Evolutionary conservation across 106 monocot genomes (phyloP), one percentile per base, ranked within the genome.

Genomic region (Vanilla planifolia): DNA sequence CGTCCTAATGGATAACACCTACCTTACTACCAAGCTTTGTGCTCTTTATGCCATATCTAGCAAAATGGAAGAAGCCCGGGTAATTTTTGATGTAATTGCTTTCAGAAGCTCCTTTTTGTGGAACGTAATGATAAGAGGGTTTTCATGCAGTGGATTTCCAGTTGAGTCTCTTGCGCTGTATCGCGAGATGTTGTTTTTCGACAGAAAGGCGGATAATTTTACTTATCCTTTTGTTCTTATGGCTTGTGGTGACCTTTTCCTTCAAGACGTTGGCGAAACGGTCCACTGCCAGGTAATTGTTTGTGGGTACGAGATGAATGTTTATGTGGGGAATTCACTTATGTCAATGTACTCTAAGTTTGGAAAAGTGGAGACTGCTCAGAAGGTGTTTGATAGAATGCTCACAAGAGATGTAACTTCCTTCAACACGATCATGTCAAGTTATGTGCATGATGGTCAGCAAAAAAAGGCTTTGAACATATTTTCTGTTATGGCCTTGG

Each of bases 211-310:
- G 17, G 78, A 78, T 71, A 75, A 78, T 55, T 83, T 74, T 55
- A 78, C 71, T 3, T 83, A 75, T 67, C 83, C 83, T 13, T 83
- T 64, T 68, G 75, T 78, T 66, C 74, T 83, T 41, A 75, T 83
- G 75, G 83, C 83, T 14, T 83, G 75, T 29, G 78, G 78, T 3
- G 75, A 78, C 60, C 60, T 78, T 21, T 53, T 40, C 36, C 63
- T 67, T 33, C 55, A 45, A 13, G 68, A 68, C 8, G 24, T 72
- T 8, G 78, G 83, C 11, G 55, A 25, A 59, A 71, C 16, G 60
- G 27, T 83, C 8, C 83, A 83, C 50, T 65, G 59, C 26, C 61
- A 67, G 67, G 25, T 78, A 8, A 60, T 78, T 53, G 42, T 68
- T 46, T 16, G 43, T 46, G 83, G 83, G 37, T 78, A 60, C 27